Conservation (phyloP, 768 basidiomycete species). For the Boletus rubroflammeus region DNA sequence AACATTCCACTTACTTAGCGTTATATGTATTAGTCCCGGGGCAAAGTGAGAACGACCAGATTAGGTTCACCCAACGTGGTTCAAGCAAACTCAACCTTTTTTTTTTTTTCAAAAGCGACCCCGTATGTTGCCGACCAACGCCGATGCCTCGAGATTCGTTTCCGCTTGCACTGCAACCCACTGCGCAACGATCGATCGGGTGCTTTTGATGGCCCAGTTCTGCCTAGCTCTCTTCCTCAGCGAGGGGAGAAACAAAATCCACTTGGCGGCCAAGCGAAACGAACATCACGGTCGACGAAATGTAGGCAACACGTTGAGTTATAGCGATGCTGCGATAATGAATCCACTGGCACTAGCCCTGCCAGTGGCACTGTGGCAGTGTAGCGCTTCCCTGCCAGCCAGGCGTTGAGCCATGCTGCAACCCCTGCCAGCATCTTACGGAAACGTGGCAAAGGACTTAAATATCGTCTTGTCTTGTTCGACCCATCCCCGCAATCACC, state of each 20-base stretch:
- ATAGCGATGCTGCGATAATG: constrained; percentile 18
- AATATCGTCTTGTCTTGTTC: constrained; percentile 4
- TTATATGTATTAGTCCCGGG: constrained; percentile 14
- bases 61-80: constrained; percentile 12
- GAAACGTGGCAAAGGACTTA: constrained; percentile 8
- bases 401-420: constrained; percentile 12
- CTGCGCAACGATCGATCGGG: constrained; percentile 13
- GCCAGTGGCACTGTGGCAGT: constrained; percentile 13
- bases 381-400: background rate
- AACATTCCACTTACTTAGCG: background rate
- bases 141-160: constrained; percentile 26
- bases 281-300: constrained; percentile 3
- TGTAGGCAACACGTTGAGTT: constrained; percentile 7
- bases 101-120: constrained; percentile 10
- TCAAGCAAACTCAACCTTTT: constrained; percentile 13
- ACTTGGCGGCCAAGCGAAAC: background rate
- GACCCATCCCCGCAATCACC: constrained; percentile 5
- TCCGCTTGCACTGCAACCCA: constrained; percentile 12
- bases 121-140: constrained; percentile 10
- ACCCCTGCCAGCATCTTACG: background rate
- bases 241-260: background rate
- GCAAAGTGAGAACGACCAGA: constrained; percentile 9
- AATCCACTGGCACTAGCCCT: too few relatives aligned
- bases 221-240: background rate
- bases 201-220: constrained; percentile 6